Conservation (phyloP, 1,284 basidiomycete genomes). For the Irpex sp. region DNA sequence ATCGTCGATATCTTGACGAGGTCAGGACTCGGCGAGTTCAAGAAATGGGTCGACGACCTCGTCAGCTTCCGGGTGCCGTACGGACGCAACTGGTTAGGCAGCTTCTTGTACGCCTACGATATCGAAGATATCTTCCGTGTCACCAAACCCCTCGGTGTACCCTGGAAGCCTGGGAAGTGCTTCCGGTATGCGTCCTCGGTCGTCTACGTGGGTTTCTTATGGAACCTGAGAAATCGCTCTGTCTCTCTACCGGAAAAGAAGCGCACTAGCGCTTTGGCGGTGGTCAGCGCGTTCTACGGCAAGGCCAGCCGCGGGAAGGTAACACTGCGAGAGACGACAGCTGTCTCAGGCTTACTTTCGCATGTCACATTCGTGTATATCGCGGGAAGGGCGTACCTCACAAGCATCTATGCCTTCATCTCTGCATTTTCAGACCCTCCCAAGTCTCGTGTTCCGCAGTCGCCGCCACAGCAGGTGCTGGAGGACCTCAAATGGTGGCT, state of each 20-base stretch:
- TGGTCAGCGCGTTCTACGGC: not conserved
- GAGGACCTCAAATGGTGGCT: conserved; percentile 31
- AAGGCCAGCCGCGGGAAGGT: conserved; percentile 20
- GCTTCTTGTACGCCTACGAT: conserved; percentile 13
- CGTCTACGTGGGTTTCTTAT: conserved; percentile 14
- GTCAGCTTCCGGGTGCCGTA: not conserved
- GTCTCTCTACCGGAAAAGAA: conserved; percentile 6
- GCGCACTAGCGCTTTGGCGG: not conserved
- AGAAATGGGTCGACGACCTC: not conserved
- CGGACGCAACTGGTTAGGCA: conserved; percentile 13
- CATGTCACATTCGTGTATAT: conserved; percentile 28
- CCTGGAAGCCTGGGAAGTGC: conserved; percentile 16
- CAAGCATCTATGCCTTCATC: not conserved
- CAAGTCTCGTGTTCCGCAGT: conserved; percentile 2
- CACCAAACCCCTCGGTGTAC: conserved; percentile 16
- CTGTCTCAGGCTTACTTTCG: conserved; percentile 27
- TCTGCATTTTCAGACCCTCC: conserved; percentile 14
- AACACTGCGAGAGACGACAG: conserved; percentile 16
- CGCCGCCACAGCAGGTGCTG: conserved; percentile 8
- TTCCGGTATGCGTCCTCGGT: conserved; percentile 7
- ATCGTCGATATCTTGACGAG: conserved; percentile 23
- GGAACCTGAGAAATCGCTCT: conserved; percentile 7
- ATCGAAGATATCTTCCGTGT: conserved; percentile 17
- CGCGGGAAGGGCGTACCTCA: not conserved
- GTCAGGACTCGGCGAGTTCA: not conserved